Conservation (phyloP, 2,329 filamentous ascomycete species). For the Xylariales sp. region DNA sequence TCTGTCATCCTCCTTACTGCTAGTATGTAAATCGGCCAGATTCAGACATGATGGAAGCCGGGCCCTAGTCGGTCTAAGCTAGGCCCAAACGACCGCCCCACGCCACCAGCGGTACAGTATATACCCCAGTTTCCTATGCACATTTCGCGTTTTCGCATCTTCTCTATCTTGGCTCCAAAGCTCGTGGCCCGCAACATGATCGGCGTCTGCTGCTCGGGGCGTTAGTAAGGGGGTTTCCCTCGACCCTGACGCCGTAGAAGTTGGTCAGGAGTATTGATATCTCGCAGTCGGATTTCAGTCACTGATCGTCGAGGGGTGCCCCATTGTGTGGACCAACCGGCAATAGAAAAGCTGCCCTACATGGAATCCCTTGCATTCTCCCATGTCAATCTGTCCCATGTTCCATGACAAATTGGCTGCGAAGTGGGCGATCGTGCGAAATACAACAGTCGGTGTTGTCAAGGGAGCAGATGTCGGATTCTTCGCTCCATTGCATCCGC, state of each 20-base stretch:
- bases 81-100: not conserved
- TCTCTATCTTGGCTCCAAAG: not conserved
- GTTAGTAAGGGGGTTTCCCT: not conserved
- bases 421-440: not conserved
- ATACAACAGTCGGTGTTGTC: not conserved
- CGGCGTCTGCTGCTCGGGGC: not conserved
- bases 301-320: not conserved
- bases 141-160: not conserved
- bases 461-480: not conserved
- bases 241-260: not conserved
- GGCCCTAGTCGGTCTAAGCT: not conserved
- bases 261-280: too few relatives aligned
- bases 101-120: not conserved
- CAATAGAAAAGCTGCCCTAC: not conserved
- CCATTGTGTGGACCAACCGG: slow-evolving; percentile 12
- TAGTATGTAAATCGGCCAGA: not conserved
- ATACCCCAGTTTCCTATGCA: not conserved
- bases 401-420: not conserved
- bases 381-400: not conserved
- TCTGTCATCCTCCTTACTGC: not conserved
- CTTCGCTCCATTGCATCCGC: too few relatives aligned
- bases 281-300: not conserved
- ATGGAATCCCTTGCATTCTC: slow-evolving; percentile 11
- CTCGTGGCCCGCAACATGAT: not conserved
- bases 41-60: not conserved